phyloP scores from a whole-genome alignment of 805 yeast species.

The Sugiyamaella marilandica region DNA sequence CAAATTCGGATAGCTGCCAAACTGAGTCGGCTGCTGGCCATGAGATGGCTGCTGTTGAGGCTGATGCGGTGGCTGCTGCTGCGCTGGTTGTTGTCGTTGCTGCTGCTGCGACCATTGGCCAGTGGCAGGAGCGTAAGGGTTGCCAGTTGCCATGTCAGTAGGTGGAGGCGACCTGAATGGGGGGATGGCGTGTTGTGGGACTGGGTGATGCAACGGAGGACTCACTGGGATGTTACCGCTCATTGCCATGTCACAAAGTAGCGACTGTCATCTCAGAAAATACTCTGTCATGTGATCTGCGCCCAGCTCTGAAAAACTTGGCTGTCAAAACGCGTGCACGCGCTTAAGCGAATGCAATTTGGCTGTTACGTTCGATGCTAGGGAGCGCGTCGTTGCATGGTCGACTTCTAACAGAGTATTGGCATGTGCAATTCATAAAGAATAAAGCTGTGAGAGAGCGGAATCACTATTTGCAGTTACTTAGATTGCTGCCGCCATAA shows the following conservation, averaged over 20 bases:
- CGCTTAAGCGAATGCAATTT: too few species aligned
- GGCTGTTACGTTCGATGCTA: too few species aligned
- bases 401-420: too few species aligned
- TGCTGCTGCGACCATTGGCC: conserved; percentile 23
- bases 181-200: conserved; percentile 42
- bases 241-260: background rate
- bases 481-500: too few species aligned
- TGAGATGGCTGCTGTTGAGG: conserved; percentile 17
- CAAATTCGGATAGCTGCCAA: conserved; percentile 35
- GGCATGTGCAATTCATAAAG: too few species aligned
- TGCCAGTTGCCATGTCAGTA: conserved; percentile 17
- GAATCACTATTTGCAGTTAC: too few species aligned
- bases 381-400: too few species aligned
- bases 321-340: too few species aligned
- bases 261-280: too few species aligned
- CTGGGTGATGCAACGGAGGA: conserved; percentile 42
- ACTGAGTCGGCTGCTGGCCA: conserved; percentile 12
- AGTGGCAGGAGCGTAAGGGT: conserved; percentile 14
- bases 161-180: conserved; percentile 33
- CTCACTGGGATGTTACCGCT: conserved; percentile 16
- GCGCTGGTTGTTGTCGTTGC: conserved; percentile 29
- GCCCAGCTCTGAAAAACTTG: too few species aligned
- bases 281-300: too few species aligned
- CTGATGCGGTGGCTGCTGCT: conserved; percentile 27
- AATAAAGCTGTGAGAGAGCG: too few species aligned